Evolutionary conservation across 495 filamentous ascomycete genomes (phyloP), one percentile per base, ranked within the genome.

Genomic region (Cetradonia linearis): DNA sequence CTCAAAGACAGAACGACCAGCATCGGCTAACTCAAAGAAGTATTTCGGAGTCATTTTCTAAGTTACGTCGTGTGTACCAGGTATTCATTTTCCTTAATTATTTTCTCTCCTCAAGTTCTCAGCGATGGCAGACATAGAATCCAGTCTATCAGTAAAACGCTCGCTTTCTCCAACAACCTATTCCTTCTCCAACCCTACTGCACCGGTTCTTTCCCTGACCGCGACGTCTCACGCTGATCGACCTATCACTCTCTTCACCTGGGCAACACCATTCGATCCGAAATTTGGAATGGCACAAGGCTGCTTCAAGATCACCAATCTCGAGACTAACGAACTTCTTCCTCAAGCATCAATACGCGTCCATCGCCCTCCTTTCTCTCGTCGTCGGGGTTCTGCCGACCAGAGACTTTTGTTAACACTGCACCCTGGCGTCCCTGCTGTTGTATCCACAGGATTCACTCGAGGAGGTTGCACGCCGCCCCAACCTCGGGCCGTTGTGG

Each of bases 161-260:
- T 63, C 49, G 16, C 56, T 63, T 13, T 60, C 61, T 6, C 49
- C 46, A 57, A 33, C 61, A 47, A 55, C 56, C 25, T 63, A 63
- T 38, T 55, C 34, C n/a, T 63, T 54, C 13, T 63, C 61, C 13
- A 34, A 63, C 31, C 56, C 56, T 28, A 37, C 8, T 20, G 38
- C 61, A 10, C 61, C 61, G 10, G 33, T 20, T 25, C 61, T 63
- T 36, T 28, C 56, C n/a, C 16, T 63, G 25, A 63, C n/a, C 33
- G 34, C 59, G 38, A 34, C 27, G 36, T 59, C 61, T 5, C 13
- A 59, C 36, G 44, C 61, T 23, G 37, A 63, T 31, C 33, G 38
- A 30, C 61, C 61, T 8, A 30, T 59, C 10, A 63, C 61, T 1
- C 47, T 63, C 23, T 55, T 63, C 25, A 63, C 62, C 31, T 63